Evolutionary conservation across 352 stramenopile genomes (phyloP), one percentile per base, ranked within the genome.

Genomic region (Phytopythium aichiense): DNA sequence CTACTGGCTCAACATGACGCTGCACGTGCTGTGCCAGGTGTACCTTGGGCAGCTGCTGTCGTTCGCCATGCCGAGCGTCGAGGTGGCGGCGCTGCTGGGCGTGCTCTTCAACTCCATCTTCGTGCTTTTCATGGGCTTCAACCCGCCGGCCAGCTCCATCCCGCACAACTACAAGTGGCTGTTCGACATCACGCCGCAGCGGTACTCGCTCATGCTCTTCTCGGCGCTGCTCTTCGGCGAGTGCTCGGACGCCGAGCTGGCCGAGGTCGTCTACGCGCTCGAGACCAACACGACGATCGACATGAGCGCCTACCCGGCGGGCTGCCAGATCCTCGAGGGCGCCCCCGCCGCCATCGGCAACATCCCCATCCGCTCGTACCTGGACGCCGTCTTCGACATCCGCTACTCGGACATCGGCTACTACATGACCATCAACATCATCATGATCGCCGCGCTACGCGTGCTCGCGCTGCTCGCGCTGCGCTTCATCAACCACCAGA

Each of bases 41-140:
- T 80, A 80, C 61, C 56, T 80, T 30, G 69, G 67, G 30, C 69
- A 80, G 25, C 49, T 77, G 12, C 42, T 77, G 35, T 66, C 68
- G 23, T 80, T 76, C 49, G 56, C 69, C 0, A 66, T 76, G 58
- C 72, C 69, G 20, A 77, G 62, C 30, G 60, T 77, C 20, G 72
- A 77, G 63, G 67, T 76, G 3, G 69, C 72, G 2, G 60, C 62
- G 22, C 43, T 80, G 50, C 46, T 80, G 22, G 68, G 68, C 20
- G 65, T 74, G 22, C 64, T 83, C 35, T 64, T 79, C 52, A 77
- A 83, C 58, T 73, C 72, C 22, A 68, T 86, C 49, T 80, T 84
- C 53, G 63, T 83, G 13, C 61, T 88, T 4, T 86, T 89, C 54
- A 72, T 70, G 42, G 81, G 81, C 13, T 84, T 82, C 57, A 77